These are phyloP conservation scores for Bipolaris oryzae DNA, from an alignment of 2,329 filamentous ascomycete species.

Conservation along the genomic window DNA sequence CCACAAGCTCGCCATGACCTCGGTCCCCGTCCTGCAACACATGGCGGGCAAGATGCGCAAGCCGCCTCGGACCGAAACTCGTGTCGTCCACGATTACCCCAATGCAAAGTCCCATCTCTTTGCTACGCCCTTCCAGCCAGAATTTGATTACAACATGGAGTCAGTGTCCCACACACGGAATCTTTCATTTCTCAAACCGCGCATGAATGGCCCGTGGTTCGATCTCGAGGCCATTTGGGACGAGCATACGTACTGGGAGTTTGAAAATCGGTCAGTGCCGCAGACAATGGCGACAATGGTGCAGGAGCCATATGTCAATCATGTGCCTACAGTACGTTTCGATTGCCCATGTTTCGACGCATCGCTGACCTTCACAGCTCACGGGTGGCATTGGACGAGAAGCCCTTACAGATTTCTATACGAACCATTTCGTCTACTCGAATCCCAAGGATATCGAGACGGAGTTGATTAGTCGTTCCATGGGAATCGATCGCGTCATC, in stretches of 20 bases:
- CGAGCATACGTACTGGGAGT: constrained; percentile 73
- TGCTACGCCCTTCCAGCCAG: constrained; percentile 58
- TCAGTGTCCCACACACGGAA: constrained; percentile 68
- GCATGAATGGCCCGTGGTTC: constrained; percentile 67
- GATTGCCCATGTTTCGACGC: neutral
- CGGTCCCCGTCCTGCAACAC: constrained; percentile 24
- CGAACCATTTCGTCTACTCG: constrained; percentile 72
- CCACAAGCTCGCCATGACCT: constrained; percentile 6
- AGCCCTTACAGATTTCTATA: constrained; percentile 68
- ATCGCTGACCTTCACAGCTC: constrained; percentile 38
- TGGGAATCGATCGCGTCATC: constrained; percentile 69
- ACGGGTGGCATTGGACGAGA: constrained; percentile 69
- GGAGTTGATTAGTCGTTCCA: constrained; percentile 71
- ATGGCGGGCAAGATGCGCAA: constrained; percentile 29
- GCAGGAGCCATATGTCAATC: constrained; percentile 76
- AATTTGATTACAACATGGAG: constrained; percentile 56
- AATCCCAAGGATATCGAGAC: constrained; percentile 70
- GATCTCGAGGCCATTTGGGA: constrained; percentile 78
- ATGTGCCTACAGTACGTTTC: constrained; percentile 62
- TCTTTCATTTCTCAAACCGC: constrained; percentile 66
- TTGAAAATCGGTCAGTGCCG: constrained; percentile 68
- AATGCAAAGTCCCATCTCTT: constrained; percentile 54
- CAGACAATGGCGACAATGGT: constrained; percentile 82
- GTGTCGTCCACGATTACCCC: constrained; percentile 52
- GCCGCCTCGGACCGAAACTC: constrained; percentile 13